Percentiles rank a stretch among this genome's conserved stretches.
These are phyloP conservation scores for Apiospora hydei DNA, from an alignment of 2,329 filamentous ascomycete species.

Conservation along the genomic window DNA sequence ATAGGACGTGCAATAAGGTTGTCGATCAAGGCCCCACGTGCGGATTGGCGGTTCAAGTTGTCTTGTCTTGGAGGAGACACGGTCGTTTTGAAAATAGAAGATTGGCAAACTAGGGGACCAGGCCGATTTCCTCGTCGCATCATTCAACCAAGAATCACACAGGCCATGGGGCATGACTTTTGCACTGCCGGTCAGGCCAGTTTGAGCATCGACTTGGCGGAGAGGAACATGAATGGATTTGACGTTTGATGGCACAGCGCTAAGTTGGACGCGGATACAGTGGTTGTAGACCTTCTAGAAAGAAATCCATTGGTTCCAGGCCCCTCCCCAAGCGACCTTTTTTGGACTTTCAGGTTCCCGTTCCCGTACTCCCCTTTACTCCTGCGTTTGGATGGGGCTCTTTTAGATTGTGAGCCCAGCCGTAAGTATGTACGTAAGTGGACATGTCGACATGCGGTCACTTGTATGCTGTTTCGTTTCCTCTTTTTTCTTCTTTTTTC, in stretches of 20 bases:
- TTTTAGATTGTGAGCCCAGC: neutral
- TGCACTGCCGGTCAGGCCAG: conserved; percentile 16
- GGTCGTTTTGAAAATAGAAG: conserved; percentile 7
- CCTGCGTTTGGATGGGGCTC: neutral
- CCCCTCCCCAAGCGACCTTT: neutral
- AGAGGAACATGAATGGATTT: neutral
- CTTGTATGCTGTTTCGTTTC: conserved; percentile 4
- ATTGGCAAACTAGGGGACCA: neutral
- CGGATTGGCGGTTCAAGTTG: conserved; percentile 9
- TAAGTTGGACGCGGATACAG: neutral
- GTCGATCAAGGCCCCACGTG: conserved; percentile 18
- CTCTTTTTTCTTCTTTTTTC: neutral
- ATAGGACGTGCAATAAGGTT: conserved; percentile 18
- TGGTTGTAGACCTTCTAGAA: neutral
- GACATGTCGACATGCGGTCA: neutral
- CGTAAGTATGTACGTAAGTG: neutral
- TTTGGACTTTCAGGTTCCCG: neutral
- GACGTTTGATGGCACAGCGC: conserved; percentile 16
- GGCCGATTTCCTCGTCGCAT: conserved; percentile 13
- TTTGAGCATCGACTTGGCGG: conserved; percentile 16
- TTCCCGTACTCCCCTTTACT: conserved; percentile 1
- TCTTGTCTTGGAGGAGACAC: neutral
- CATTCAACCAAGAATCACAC: neutral
- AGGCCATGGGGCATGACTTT: neutral
- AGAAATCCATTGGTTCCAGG: conserved; percentile 1